phyloP scores from a whole-genome alignment of 2,329 filamentous ascomycete species.

The Aspergillus quadricinctus region DNA sequence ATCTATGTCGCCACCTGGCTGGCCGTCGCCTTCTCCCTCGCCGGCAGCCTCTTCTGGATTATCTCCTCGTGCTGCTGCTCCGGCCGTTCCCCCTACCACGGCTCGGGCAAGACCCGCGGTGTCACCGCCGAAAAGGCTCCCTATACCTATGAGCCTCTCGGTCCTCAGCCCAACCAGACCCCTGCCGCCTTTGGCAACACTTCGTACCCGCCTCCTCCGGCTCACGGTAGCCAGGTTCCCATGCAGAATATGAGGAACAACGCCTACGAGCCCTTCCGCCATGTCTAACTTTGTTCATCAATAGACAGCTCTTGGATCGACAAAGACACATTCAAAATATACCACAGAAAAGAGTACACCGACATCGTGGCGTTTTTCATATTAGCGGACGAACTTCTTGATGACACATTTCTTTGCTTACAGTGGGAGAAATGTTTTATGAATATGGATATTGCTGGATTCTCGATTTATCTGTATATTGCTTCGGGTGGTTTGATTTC shows the following conservation, averaged over 20 bases:
- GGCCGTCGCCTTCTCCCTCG: constrained; percentile 70
- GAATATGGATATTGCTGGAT: background rate
- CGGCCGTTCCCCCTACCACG: constrained; percentile 53
- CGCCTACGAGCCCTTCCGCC: constrained; percentile 37
- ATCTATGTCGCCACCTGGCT: constrained; percentile 77
- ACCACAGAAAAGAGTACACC: background rate
- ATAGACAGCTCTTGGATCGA: too few relatives aligned
- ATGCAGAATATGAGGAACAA: constrained; percentile 22
- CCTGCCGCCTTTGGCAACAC: constrained; percentile 19
- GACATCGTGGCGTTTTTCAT: background rate
- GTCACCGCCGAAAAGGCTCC: constrained; percentile 56
- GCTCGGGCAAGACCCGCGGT: constrained; percentile 34
- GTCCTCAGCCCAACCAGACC: constrained; percentile 19
- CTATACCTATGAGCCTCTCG: constrained; percentile 57
- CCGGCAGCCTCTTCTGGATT: constrained; percentile 81
- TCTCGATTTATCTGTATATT: background rate
- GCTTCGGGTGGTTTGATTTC: background rate
- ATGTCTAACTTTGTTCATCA: constrained; percentile 22
- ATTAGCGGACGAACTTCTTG: constrained; percentile 2
- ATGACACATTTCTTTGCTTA: constrained; percentile 5
- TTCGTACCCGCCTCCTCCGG: constrained; percentile 24
- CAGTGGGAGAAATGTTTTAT: background rate
- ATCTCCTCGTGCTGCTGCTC: constrained; percentile 89
- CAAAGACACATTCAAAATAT: background rate
- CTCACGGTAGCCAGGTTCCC: constrained; percentile 19